A percentile compares a stretch with the other conserved stretches of the same genome.
Conservation (phyloP, 257 asterid genomes). For the Echites panduratus region DNA sequence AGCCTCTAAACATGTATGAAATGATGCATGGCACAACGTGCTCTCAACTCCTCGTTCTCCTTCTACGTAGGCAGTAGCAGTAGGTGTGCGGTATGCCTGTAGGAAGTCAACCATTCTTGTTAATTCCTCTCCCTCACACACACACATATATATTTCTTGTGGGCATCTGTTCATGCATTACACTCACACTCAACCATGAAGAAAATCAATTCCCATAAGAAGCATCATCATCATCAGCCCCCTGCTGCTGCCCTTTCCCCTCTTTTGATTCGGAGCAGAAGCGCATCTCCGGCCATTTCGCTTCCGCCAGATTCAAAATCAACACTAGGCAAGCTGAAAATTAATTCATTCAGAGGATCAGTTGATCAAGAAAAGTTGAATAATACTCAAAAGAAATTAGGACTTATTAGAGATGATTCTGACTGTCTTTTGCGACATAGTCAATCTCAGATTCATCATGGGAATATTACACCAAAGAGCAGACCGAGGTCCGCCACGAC, state of each 20-base stretch:
- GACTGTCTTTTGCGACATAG: constrained; percentile 29
- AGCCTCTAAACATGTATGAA: neutral
- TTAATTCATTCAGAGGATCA: neutral
- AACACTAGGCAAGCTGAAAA: neutral
- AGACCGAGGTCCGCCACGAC: constrained; percentile 33
- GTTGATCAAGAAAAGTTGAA: neutral
- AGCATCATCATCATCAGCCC: no score
- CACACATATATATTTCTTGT: neutral
- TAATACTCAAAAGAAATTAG: constrained; percentile 24
- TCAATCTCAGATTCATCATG: constrained; percentile 20
- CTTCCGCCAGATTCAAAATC: neutral
- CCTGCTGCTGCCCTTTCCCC: constrained; percentile 6
- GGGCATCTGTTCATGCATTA: no score
- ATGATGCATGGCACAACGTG: constrained; percentile 16
- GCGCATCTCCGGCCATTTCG: constrained; percentile 1
- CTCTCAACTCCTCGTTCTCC: constrained; percentile 10
- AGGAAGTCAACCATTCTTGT: neutral
- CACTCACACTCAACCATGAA: constrained; percentile 7
- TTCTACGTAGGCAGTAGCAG: neutral
- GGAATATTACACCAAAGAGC: constrained; percentile 30
- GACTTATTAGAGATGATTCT: constrained; percentile 18
- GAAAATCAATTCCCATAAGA: constrained; percentile 11
- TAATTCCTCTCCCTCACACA: no score
- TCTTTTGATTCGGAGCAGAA: constrained; percentile 22
- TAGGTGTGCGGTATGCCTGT: neutral